A percentile compares a stretch with the other conserved stretches of the same genome.
Conservation (phyloP, 176 grass and related monocot genomes). For the Triticum urartu region DNA sequence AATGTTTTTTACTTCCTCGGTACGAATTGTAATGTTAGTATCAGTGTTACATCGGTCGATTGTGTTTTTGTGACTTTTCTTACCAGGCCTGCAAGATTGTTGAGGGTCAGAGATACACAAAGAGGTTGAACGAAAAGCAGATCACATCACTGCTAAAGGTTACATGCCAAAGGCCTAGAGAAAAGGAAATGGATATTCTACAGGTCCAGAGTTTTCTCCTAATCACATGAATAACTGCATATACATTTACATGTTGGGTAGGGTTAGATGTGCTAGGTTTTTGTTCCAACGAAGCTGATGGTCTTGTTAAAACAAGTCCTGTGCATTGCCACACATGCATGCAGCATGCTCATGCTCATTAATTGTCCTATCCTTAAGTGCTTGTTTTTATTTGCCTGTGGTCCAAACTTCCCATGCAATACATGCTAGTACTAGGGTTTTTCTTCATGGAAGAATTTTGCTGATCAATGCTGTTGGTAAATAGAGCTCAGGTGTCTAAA, state of each 20-base stretch:
- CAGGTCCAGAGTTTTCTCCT: conserved; percentile 52
- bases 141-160: conserved; percentile 97
- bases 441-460: not conserved
- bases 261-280: not conserved
- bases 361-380: conserved; percentile 8
- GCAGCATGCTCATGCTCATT: conserved; percentile 1
- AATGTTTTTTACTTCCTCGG: not conserved
- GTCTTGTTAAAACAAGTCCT: not conserved
- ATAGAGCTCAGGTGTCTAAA: conserved; percentile 9
- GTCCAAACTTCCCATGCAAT: conserved; percentile 34
- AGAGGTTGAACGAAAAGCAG: conserved; percentile 99
- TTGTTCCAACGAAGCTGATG: not conserved
- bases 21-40: not conserved
- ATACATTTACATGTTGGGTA: not conserved
- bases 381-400: conserved; percentile 32
- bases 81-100: conserved; percentile 95
- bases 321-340: not conserved
- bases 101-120: conserved; percentile 96
- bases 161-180: conserved; percentile 94
- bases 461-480: not conserved
- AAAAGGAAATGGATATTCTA: conserved; percentile 96
- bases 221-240: not conserved
- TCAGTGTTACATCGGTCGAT: not conserved
- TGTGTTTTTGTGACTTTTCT: not conserved
- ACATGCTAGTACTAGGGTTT: conserved; percentile 22